Percentiles rank a stretch among this genome's conserved stretches.
Evolutionary conservation across 306 rosid genomes (phyloP).

Genomic region (Ochetophila trinervis): DNA sequence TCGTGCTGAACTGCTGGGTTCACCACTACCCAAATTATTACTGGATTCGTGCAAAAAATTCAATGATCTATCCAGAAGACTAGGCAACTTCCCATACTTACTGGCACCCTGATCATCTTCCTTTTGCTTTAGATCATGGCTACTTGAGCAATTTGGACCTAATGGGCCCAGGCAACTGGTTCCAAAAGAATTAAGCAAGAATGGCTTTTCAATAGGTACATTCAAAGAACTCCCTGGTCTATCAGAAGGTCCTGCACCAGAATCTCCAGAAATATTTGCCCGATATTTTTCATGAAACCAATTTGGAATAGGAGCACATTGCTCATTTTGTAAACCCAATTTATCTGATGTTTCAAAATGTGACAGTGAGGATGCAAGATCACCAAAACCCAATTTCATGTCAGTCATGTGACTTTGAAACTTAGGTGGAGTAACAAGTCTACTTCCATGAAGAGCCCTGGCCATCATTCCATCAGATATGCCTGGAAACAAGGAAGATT

Average conservation of each 20-base stretch:
- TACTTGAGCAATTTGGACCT: constrained; percentile 58
- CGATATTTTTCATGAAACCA: constrained; percentile 58
- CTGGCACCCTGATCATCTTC: constrained; percentile 55
- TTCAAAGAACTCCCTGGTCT: constrained; percentile 72
- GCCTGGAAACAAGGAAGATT: constrained; percentile 62
- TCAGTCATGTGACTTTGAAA: constrained; percentile 90
- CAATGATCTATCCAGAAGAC: constrained; percentile 58
- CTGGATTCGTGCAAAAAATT: constrained; percentile 41
- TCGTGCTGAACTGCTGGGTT: constrained; percentile 44
- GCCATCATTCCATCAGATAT: constrained; percentile 98
- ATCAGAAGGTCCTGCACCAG: constrained; percentile 65
- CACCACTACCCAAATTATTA: constrained; percentile 51
- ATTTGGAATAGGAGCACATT: constrained; percentile 50
- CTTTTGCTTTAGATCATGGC: constrained; percentile 40
- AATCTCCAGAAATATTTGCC: constrained; percentile 54
- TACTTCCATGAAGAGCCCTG: constrained; percentile 92
- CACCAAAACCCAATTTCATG: constrained; percentile 86
- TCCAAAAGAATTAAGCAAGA: constrained; percentile 71
- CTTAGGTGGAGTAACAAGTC: constrained; percentile 66
- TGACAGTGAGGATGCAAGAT: constrained; percentile 51
- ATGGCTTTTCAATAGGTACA: constrained; percentile 59
- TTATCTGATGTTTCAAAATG: constrained; percentile 58
- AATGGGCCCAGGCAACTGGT: constrained; percentile 57
- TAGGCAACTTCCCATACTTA: constrained; percentile 64
- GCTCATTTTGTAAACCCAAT: constrained; percentile 57